Percentiles rank a stretch among this genome's conserved stretches.
Conservation (phyloP, 2,329 filamentous ascomycete species). For the Aspergillaceae sp. region DNA sequence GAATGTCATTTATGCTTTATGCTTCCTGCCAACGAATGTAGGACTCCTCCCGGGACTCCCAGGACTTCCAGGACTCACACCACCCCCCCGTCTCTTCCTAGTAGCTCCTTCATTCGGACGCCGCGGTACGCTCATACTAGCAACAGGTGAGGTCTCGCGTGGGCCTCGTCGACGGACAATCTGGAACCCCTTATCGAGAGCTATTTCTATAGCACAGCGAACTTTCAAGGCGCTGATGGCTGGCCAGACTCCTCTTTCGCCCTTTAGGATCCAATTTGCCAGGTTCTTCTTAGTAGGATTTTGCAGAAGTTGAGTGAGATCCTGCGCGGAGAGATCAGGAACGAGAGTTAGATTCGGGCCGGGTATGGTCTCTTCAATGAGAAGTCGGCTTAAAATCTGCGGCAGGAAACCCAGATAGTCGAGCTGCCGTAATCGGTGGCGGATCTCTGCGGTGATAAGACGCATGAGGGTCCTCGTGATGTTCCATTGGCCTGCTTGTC, state of each 20-base stretch:
- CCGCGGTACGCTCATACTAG: constrained; percentile 5
- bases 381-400: constrained; percentile 59
- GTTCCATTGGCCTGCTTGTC: constrained; percentile 52
- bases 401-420: constrained; percentile 69
- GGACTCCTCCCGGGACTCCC: constrained; percentile 12
- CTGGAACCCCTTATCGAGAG: constrained; percentile 79
- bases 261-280: constrained; percentile 75
- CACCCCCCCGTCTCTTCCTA: constrained; percentile 15
- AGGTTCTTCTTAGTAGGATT: constrained; percentile 67
- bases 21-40: not conserved
- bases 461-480: constrained; percentile 50
- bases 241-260: constrained; percentile 86
- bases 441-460: constrained; percentile 65
- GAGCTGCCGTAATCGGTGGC: constrained; percentile 72
- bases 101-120: constrained; percentile 22
- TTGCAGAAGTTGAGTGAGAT: constrained; percentile 73
- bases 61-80: constrained; percentile 9
- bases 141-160: constrained; percentile 15
- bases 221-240: constrained; percentile 74
- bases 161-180: constrained; percentile 50
- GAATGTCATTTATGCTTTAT: no score
- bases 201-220: constrained; percentile 75
- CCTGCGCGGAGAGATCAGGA: constrained; percentile 62
- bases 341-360: constrained; percentile 73
- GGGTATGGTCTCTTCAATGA: constrained; percentile 75